Conservation (phyloP, 1,139 yeast species). For the Saccharomyces hybrid region DNA sequence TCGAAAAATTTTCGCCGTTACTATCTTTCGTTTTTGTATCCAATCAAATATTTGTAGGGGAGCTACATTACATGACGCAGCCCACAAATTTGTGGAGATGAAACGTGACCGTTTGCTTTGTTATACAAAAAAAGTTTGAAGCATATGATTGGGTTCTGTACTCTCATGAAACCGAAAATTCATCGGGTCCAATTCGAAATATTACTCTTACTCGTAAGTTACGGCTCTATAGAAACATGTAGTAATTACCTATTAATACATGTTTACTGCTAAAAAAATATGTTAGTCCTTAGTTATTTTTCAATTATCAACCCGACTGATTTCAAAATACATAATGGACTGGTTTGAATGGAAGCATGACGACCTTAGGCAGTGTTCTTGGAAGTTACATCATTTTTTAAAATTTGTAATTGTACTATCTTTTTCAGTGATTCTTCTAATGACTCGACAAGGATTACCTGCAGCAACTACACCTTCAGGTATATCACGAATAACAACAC, state of each 20-base stretch:
- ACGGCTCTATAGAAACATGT: not conserved
- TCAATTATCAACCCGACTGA: not conserved
- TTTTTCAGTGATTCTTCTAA: not conserved
- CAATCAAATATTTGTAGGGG: not conserved
- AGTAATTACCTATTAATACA: not conserved
- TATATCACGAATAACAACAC: constrained; percentile 24
- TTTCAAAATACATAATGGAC: not conserved
- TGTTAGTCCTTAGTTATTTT: not conserved
- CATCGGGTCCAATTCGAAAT: not conserved
- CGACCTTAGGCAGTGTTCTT: not conserved
- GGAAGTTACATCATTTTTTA: not conserved
- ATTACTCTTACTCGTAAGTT: not conserved
- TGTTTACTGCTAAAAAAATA: not conserved
- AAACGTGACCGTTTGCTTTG: not conserved
- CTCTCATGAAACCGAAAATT: not conserved
- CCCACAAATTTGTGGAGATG: not conserved
- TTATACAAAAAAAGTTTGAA: not conserved
- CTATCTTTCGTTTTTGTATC: not conserved
- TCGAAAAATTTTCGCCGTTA: not conserved
- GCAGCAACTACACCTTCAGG: not conserved
- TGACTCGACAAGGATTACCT: not conserved
- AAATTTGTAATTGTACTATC: not conserved
- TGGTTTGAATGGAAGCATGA: not conserved
- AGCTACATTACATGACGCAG: not conserved
- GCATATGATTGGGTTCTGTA: not conserved